Percentiles rank a stretch among this genome's conserved stretches.
Evolutionary conservation across 2,329 filamentous ascomycete genomes (phyloP).

Genomic region (Scedosporium boydii): DNA sequence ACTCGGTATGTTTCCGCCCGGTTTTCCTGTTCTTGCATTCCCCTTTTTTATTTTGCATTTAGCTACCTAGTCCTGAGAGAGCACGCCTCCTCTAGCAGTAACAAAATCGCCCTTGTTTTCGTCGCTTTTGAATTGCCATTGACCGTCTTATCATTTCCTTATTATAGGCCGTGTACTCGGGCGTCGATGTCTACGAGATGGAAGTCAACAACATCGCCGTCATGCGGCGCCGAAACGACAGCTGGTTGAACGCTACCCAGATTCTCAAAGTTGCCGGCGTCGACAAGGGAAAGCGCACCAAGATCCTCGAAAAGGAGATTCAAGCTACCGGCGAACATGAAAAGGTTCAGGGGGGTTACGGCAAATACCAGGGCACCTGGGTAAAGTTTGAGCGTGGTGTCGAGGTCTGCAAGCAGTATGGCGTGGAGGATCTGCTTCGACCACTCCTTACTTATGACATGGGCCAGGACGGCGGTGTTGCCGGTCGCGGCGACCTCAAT

Average conservation of each 20-base stretch:
- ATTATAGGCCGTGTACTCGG: slow-evolving; percentile 74
- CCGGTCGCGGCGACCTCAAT: slow-evolving; percentile 69
- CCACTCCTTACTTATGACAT: slow-evolving; percentile 75
- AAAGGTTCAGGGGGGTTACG: slow-evolving; percentile 96
- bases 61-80: background rate
- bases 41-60: background rate
- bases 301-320: slow-evolving; percentile 96
- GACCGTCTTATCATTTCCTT: background rate
- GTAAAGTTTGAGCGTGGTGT: slow-evolving; percentile 88
- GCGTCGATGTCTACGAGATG: slow-evolving; percentile 97
- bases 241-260: slow-evolving; percentile 96
- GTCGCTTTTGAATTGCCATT: background rate
- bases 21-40: background rate
- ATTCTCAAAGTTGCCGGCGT: slow-evolving; percentile 96
- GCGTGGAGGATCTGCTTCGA: slow-evolving; percentile 65
- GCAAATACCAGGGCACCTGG: slow-evolving; percentile 99
- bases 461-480: slow-evolving; percentile 61
- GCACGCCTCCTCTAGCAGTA: background rate
- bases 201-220: slow-evolving; percentile 88
- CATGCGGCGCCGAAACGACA: slow-evolving; percentile 91
- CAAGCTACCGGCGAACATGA: slow-evolving; percentile 91
- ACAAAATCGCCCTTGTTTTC: background rate
- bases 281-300: slow-evolving; percentile 94
- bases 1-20: slow-evolving; percentile 38
- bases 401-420: slow-evolving; percentile 77